These are phyloP conservation scores for Naegleria fowleri DNA, from an alignment of 208 protist species.

Conservation along the genomic window DNA sequence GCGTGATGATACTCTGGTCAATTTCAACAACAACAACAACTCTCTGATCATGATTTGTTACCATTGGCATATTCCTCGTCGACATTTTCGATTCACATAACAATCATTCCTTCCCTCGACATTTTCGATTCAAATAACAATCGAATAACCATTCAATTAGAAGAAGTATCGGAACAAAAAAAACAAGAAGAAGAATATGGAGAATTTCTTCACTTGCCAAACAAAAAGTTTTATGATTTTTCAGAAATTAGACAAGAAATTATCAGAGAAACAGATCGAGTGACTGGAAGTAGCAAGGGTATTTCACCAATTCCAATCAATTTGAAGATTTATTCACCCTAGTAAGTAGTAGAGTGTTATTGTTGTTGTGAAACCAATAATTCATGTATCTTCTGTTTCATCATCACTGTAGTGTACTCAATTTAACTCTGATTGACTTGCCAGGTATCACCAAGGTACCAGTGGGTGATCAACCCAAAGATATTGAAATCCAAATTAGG, in stretches of 20 bases:
- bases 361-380: too few species aligned
- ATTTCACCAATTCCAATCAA: slow-evolving; percentile 93
- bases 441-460: not conserved
- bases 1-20: too few species aligned
- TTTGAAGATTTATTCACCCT: slow-evolving; percentile 85
- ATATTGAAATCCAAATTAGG: not conserved
- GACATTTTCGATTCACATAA: too few species aligned
- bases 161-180: slow-evolving; percentile 58
- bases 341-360: not conserved
- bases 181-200: slow-evolving; percentile 55
- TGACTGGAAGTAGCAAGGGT: slow-evolving; percentile 84
- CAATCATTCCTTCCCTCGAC: too few species aligned
- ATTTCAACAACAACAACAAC: too few species aligned
- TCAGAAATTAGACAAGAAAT: slow-evolving; percentile 89
- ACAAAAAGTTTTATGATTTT: slow-evolving; percentile 89
- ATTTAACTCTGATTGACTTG: slow-evolving; percentile 6
- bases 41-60: too few species aligned
- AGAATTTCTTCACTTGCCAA: slow-evolving; percentile 69
- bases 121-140: too few species aligned
- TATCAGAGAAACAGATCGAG: slow-evolving; percentile 83
- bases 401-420: not conserved
- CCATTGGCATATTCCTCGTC: too few species aligned
- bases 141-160: too few species aligned
- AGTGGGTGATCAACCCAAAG: not conserved
- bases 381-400: too few species aligned